phyloP scores from a whole-genome alignment of 139 green algal genomes.

The Gonium pectorale region DNA sequence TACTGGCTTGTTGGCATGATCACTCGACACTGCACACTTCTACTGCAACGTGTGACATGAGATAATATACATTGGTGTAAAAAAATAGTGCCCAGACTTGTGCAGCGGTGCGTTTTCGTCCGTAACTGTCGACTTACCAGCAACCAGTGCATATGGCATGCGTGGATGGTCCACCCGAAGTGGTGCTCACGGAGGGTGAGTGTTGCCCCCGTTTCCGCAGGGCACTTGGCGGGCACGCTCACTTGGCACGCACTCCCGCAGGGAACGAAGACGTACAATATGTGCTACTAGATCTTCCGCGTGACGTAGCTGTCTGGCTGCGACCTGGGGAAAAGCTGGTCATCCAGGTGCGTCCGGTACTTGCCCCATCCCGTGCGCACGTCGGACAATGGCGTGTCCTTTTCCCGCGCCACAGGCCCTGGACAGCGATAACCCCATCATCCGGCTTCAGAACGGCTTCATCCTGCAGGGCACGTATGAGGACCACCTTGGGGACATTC shows the following conservation, averaged over 20 bases:
- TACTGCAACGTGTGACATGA: too few species aligned
- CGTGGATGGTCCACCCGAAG: constrained; percentile 29
- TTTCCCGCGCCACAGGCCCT: background rate
- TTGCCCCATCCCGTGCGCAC: background rate
- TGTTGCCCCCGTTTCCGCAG: too few species aligned
- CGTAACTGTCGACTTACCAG: too few species aligned
- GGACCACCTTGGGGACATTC: constrained; percentile 25
- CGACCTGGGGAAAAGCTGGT: background rate
- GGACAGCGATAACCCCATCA: constrained; percentile 23
- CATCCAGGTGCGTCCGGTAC: constrained; percentile 30
- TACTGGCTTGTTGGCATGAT: too few species aligned
- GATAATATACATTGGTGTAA: too few species aligned
- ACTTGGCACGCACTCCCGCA: too few species aligned
- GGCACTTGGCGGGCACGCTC: too few species aligned
- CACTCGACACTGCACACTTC: too few species aligned
- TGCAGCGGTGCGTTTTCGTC: too few species aligned
- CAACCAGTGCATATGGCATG: constrained; percentile 27
- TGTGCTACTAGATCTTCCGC: constrained; percentile 35
- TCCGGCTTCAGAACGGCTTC: constrained; percentile 35
- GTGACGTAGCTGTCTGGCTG: constrained; percentile 19
- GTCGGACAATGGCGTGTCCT: background rate
- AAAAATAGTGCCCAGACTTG: too few species aligned
- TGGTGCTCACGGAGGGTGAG: constrained; percentile 36
- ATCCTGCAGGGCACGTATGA: constrained; percentile 37
- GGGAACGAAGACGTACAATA: constrained; percentile 44